Evolutionary conservation across 2,329 filamentous ascomycete species (phyloP), one percentile per base, ranked within the genome.

Genomic region (Paraphoma chrysanthemicola): DNA sequence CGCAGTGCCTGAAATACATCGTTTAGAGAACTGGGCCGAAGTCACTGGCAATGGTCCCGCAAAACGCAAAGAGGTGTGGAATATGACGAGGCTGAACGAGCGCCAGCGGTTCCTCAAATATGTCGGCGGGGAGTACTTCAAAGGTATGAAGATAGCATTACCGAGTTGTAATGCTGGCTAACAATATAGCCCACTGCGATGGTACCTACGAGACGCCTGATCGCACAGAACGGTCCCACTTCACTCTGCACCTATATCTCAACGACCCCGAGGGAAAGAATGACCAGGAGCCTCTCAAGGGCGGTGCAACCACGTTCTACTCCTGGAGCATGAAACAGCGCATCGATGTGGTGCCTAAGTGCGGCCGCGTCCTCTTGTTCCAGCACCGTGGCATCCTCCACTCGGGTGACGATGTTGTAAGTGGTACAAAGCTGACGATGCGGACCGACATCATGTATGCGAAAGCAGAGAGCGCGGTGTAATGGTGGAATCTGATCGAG

Each of bases 21-120:
- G 81, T 17, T 75, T 84, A 18, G 62, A 72, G 44, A 36, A 68
- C 9, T 67, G 65, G 68, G 48, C 64, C 11, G 44, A 62, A 30
- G 75, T 85, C 17, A 83, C 82, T 4, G 82, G 83, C 0, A 71
- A 75, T 8, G 78, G 79, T 3, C 79, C 80, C 1, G 66, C 62
- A 6, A 80, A 73, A 54, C 72, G 80, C 4, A 72, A 76, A 0
- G 81, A 82, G 53, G 76, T 77, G 10, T 82, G 80, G 66, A 70
- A 66, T 44, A 62, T 78, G 54, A 78, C 68, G 9, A 72, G 88
- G 9, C 72, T 91, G 42, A 95, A 95, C 72, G 85, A 92, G 70
- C 79, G 90, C 36, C 83, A 93, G 83, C 80, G 92, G 29, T 93
- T 93, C 66, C 77, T 96, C 48, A 88, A 86, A 68, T 95, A 95